Percentiles rank a stretch among this genome's conserved stretches.
phyloP scores from a whole-genome alignment of 2,329 filamentous ascomycete species.

The Fusarium oligoseptatum region DNA sequence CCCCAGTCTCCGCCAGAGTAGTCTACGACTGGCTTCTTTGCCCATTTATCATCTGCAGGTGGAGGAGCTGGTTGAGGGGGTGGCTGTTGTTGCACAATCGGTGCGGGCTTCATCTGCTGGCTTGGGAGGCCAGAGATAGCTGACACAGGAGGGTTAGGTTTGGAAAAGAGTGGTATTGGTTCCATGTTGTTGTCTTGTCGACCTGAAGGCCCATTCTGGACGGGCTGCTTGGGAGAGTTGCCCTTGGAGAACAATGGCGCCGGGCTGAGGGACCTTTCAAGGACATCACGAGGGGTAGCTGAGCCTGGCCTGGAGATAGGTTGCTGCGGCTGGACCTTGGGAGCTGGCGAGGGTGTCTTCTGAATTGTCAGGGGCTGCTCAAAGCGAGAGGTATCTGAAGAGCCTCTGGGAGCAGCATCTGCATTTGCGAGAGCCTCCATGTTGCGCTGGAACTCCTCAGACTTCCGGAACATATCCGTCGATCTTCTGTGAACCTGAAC shows the following conservation, averaged over 20 bases:
- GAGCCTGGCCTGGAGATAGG: constrained; percentile 1
- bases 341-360: neutral
- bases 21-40: constrained; percentile 42
- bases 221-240: constrained; percentile 8
- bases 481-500: constrained; percentile 42
- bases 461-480: constrained; percentile 34
- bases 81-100: neutral
- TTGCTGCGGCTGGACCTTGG: constrained; percentile 18
- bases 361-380: neutral
- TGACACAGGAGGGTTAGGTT: constrained; percentile 10
- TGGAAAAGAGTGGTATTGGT: constrained; percentile 7
- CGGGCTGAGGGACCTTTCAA: neutral
- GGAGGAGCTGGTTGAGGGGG: constrained; percentile 2
- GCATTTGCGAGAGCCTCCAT: constrained; percentile 20
- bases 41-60: constrained; percentile 39
- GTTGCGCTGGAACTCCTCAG: constrained; percentile 21
- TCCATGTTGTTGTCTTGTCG: constrained; percentile 11
- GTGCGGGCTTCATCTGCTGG: constrained; percentile 13
- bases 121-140: constrained; percentile 1
- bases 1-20: constrained; percentile 46
- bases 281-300: neutral
- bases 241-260: constrained; percentile 26
- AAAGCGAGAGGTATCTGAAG: constrained; percentile 14
- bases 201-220: constrained; percentile 5
- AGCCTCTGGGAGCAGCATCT: constrained; percentile 21